Conservation (phyloP, 73 alveolate genomes). For the Effrenium voratum region DNA sequence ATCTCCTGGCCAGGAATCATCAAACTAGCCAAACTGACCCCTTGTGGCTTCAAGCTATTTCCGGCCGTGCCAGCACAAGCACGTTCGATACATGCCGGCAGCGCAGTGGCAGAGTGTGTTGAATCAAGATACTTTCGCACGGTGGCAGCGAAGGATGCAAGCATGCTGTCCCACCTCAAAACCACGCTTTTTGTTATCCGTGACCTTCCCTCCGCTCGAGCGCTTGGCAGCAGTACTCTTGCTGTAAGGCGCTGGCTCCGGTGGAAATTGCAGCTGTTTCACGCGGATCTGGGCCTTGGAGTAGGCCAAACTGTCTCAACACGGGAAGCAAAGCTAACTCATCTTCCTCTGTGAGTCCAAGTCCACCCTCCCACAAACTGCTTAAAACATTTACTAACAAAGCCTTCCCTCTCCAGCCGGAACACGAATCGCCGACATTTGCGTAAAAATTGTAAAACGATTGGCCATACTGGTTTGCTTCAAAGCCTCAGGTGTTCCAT, state of each 20-base stretch:
- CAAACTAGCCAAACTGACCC: no score
- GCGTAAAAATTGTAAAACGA: no score
- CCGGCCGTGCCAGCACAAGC: neutral
- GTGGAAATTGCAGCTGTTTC: constrained; percentile 87
- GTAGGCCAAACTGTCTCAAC: no score
- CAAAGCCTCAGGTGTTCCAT: no score
- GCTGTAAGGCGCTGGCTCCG: constrained; percentile 23
- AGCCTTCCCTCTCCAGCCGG: no score
- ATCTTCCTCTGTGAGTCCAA: no score
- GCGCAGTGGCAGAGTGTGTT: constrained; percentile 53
- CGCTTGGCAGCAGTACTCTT: neutral
- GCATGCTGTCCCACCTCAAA: constrained; percentile 87
- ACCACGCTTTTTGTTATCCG: neutral
- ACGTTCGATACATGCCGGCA: neutral
- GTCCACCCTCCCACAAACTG: no score
- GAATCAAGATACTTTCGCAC: constrained; percentile 72
- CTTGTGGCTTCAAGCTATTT: neutral
- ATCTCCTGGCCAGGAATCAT: constrained; percentile 83
- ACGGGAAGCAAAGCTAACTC: no score
- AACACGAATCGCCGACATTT: no score
- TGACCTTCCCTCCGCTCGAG: neutral
- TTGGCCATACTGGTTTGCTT: no score
- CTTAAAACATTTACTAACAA: no score
- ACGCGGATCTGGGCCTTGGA: constrained; percentile 83
- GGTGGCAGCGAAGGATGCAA: constrained; percentile 70